phyloP scores from a whole-genome alignment of 2,329 filamentous ascomycete species.

The Phyllosticta citrichinensis region DNA sequence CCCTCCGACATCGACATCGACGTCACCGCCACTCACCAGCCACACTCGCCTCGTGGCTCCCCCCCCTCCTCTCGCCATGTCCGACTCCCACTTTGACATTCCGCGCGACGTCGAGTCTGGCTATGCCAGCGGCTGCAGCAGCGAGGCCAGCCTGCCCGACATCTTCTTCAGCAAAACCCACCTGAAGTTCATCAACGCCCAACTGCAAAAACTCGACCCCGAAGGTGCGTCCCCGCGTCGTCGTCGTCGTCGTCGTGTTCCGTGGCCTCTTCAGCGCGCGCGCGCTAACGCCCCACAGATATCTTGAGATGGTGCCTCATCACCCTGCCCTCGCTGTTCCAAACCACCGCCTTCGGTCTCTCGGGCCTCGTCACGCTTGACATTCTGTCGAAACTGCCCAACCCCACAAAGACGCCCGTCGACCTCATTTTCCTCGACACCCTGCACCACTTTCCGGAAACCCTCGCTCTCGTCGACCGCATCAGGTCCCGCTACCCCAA shows the following conservation, averaged over 20 bases:
- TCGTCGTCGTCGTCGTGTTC: too few species aligned
- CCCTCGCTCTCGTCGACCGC: conserved; percentile 47
- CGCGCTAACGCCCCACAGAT: conserved; percentile 41
- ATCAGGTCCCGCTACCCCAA: conserved; percentile 68
- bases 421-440: conserved; percentile 47
- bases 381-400: conserved; percentile 65
- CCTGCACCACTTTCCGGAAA: conserved; percentile 43
- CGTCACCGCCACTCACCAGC: background rate
- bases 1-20: background rate
- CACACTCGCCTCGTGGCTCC: background rate
- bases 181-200: conserved; percentile 80
- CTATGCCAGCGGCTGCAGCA: conserved; percentile 63
- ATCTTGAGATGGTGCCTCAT: conserved; percentile 87
- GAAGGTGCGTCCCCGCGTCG: conserved; percentile 41
- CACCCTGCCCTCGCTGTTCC: conserved; percentile 74
- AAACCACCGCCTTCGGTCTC: conserved; percentile 42
- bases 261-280: conserved; percentile 13
- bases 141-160: conserved; percentile 55
- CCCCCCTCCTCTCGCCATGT: conserved; percentile 4
- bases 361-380: conserved; percentile 45
- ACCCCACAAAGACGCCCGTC: conserved; percentile 44
- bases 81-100: conserved; percentile 9
- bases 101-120: conserved; percentile 61
- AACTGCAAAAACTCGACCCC: conserved; percentile 78
- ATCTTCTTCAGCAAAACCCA: conserved; percentile 82